phyloP scores from a whole-genome alignment of 768 basidiomycete genomes.

The Astraeus odoratus region DNA sequence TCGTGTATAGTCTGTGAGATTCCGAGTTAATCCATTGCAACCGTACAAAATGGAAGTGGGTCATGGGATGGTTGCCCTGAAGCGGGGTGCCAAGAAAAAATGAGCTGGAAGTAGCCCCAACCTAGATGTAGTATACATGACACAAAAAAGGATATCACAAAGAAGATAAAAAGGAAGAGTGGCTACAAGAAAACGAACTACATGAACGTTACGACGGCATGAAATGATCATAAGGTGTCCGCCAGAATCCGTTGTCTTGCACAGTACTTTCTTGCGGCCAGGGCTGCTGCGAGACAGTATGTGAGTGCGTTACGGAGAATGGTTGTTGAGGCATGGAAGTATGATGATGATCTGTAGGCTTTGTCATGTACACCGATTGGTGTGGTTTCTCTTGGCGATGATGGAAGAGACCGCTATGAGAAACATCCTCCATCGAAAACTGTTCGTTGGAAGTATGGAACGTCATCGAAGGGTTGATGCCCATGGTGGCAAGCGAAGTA shows the following conservation, averaged over 20 bases:
- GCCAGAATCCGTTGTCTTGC: constrained; percentile 19
- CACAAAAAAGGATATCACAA: neutral
- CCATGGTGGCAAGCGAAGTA: constrained; percentile 14
- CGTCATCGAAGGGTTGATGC: constrained; percentile 1
- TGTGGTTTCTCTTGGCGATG: constrained; percentile 21
- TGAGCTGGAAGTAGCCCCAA: no score
- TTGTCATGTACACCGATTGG: constrained; percentile 11
- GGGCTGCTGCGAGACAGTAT: constrained; percentile 6
- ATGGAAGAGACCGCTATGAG: constrained; percentile 15
- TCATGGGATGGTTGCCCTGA: constrained; percentile 22
- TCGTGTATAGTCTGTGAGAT: no score
- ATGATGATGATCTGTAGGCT: constrained; percentile 17
- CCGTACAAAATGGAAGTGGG: constrained; percentile 27
- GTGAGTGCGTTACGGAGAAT: constrained; percentile 13
- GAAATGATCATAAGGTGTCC: constrained; percentile 17
- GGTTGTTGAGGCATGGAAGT: constrained; percentile 15
- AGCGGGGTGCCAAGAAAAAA: neutral
- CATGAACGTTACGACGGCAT: constrained; percentile 12
- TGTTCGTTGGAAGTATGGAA: constrained; percentile 12
- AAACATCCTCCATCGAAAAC: constrained; percentile 13
- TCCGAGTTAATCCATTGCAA: no score
- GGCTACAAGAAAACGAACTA: neutral
- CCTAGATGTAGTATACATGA: neutral
- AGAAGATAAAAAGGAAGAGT: neutral
- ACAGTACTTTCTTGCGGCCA: constrained; percentile 17